Percentiles rank a stretch among this genome's conserved stretches.
These are phyloP conservation scores for Hymenoscyphus fructigenus DNA, from an alignment of 2,329 filamentous ascomycete genomes.

Conservation along the genomic window DNA sequence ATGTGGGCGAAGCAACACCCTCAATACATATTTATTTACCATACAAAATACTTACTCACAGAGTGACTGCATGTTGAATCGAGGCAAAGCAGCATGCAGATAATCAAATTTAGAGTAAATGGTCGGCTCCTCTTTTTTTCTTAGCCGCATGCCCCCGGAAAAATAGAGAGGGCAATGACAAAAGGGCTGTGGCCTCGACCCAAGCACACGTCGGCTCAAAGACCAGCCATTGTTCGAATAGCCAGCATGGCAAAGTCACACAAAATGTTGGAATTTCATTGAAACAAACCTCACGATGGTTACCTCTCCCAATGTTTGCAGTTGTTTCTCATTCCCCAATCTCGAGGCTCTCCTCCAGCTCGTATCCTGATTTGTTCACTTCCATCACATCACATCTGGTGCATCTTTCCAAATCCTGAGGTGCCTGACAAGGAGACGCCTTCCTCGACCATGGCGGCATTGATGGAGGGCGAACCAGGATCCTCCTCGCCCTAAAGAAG, in stretches of 20 bases:
- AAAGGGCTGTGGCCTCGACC: neutral
- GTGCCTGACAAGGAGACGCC: neutral
- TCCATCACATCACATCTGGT: neutral
- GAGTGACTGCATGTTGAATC: neutral
- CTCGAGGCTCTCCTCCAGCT: neutral
- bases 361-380: neutral
- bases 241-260: neutral
- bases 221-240: neutral
- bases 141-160: neutral
- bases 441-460: neutral
- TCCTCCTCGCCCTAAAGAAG: neutral
- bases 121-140: too few species aligned
- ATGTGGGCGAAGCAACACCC: too few species aligned
- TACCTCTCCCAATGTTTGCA: neutral
- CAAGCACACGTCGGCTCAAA: neutral
- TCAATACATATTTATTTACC: too few species aligned
- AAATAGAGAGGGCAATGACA: neutral
- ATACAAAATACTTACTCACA: neutral
- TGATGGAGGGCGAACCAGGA: too few species aligned
- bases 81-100: neutral
- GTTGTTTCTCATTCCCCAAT: neutral
- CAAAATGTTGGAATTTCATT: neutral
- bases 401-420: neutral
- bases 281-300: neutral
- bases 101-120: neutral